Evolutionary conservation across 345 rosid genomes (phyloP).

Genomic region (Streptanthus diversifolius): DNA sequence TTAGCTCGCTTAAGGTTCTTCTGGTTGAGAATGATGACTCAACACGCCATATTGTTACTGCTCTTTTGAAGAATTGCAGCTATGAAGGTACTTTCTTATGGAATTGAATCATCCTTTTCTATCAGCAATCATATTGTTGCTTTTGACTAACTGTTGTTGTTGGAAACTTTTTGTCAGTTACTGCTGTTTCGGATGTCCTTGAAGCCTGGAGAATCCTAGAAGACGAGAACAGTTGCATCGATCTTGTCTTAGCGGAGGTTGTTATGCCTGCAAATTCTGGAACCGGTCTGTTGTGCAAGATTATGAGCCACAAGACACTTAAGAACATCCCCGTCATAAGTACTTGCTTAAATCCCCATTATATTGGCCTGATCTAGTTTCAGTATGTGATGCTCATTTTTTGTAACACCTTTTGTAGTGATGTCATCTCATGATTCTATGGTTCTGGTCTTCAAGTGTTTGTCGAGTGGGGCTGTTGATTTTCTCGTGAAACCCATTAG

Average conservation of each 20-base stretch:
- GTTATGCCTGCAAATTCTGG: conserved; percentile 73
- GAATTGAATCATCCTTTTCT: neutral
- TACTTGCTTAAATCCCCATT: conserved; percentile 26
- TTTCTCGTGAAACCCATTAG: conserved; percentile 79
- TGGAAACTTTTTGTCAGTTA: conserved; percentile 43
- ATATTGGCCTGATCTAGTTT: neutral
- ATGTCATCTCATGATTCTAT: conserved; percentile 82
- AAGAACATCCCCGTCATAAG: conserved; percentile 76
- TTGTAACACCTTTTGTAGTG: conserved; percentile 49
- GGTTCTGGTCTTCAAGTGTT: conserved; percentile 75
- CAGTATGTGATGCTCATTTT: conserved; percentile 19
- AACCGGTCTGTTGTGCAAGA: conserved; percentile 64
- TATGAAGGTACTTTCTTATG: conserved; percentile 56
- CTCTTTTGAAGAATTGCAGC: conserved; percentile 73
- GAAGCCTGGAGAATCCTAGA: conserved; percentile 72
- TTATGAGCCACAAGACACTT: conserved; percentile 59
- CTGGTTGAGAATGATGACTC: conserved; percentile 78
- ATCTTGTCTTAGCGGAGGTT: conserved; percentile 74
- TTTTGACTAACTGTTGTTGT: conserved; percentile 11
- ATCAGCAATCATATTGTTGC: neutral
- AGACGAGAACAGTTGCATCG: conserved; percentile 56
- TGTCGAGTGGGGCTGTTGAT: conserved; percentile 85
- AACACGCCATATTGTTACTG: conserved; percentile 69
- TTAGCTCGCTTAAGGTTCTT: conserved; percentile 69
- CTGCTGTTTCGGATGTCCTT: conserved; percentile 54